Percentiles rank a stretch among this genome's conserved stretches.
phyloP scores from a whole-genome alignment of 2,329 filamentous ascomycete species.

The Thelonectria blattea region DNA sequence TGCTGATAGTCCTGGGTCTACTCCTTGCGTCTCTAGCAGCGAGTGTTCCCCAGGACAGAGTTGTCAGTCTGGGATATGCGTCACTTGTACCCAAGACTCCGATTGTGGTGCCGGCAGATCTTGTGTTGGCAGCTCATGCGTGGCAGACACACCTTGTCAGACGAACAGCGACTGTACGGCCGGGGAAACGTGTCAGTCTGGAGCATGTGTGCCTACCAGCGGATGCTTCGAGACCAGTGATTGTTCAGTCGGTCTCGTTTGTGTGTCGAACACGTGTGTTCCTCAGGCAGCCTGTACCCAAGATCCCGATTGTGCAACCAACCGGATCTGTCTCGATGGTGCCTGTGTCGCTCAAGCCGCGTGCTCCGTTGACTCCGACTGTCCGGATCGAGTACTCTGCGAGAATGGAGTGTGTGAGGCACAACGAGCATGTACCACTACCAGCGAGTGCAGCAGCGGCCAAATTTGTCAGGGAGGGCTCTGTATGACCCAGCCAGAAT shows the following conservation, averaged over 20 bases:
- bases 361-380: background rate
- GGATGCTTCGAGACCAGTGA: background rate
- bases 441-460: background rate
- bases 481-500: background rate
- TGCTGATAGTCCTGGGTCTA: background rate
- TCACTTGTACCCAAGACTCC: background rate
- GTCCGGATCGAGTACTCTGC: background rate
- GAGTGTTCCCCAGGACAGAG: background rate
- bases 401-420: background rate
- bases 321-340: background rate
- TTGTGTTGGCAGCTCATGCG: background rate
- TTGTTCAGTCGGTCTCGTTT: background rate
- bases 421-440: background rate
- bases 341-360: background rate
- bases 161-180: background rate
- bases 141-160: background rate
- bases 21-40: background rate
- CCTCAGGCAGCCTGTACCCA: background rate
- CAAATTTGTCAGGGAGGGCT: background rate
- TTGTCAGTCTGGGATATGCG: background rate
- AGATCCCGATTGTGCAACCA: background rate
- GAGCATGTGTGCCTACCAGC: background rate
- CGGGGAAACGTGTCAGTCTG: background rate
- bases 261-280: background rate
- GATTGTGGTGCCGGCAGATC: background rate